phyloP scores from a whole-genome alignment of 306 rosid genomes.

The Gastrolobium villosum region DNA sequence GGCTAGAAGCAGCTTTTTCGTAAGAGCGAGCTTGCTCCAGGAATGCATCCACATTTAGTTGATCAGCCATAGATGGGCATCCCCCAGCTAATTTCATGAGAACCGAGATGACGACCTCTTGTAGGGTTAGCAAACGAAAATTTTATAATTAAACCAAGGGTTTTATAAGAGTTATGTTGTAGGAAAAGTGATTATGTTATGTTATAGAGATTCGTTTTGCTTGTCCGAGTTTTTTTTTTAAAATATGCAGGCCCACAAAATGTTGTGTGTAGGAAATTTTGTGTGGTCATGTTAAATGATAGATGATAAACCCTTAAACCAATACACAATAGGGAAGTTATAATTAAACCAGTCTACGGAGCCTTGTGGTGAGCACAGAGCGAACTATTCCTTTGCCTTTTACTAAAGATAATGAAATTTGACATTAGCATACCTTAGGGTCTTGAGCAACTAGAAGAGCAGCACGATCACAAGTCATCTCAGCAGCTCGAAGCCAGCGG shows the following conservation, averaged over 20 bases:
- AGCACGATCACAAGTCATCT: conserved; percentile 97
- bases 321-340: conserved; percentile 23
- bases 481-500: conserved; percentile 99
- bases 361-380: too few species aligned
- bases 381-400: too few species aligned
- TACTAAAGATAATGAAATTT: conserved; percentile 8
- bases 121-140: conserved; percentile 61
- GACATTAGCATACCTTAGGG: conserved; percentile 71
- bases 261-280: too few species aligned
- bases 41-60: conserved; percentile 94
- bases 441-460: conserved; percentile 99
- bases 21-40: conserved; percentile 98
- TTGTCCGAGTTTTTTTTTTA: too few species aligned
- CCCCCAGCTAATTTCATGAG: conserved; percentile 99
- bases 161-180: too few species aligned
- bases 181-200: too few species aligned
- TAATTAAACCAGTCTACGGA: conserved; percentile 5
- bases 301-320: too few species aligned
- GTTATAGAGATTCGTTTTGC: too few species aligned
- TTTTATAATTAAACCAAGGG: conserved; percentile 49
- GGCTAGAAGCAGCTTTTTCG: conserved; percentile 96
- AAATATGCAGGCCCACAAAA: too few species aligned
- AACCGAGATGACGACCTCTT: conserved; percentile 97
- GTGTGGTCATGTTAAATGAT: too few species aligned
- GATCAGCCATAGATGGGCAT: conserved; percentile 95